Percentiles rank a stretch among this genome's conserved stretches.
Evolutionary conservation across 2,329 filamentous ascomycete genomes (phyloP).

Genomic region (Nemania serpens): DNA sequence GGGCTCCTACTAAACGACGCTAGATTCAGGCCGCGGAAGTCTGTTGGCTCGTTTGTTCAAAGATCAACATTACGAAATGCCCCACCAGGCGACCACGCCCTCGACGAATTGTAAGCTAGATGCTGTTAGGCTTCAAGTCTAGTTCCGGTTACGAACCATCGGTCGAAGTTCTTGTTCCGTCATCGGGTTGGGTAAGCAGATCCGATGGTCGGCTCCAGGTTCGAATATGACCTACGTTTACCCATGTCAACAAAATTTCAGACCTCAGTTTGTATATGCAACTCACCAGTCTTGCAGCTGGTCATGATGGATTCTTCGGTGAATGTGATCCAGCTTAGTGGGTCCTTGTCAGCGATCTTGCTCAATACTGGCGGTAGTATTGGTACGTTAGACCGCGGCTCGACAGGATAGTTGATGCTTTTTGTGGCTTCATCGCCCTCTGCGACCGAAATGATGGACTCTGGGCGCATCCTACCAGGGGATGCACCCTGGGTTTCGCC

Average conservation of each 20-base stretch:
- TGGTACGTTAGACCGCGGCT: constrained; percentile 81
- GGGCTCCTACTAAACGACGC: background rate
- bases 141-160: background rate
- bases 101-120: background rate
- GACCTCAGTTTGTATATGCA: background rate
- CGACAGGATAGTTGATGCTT: constrained; percentile 76
- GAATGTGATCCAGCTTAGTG: constrained; percentile 89
- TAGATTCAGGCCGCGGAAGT: background rate
- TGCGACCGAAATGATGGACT: constrained; percentile 65
- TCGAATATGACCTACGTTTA: constrained; percentile 45
- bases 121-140: background rate
- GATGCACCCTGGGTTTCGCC: constrained; percentile 65
- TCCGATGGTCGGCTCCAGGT: constrained; percentile 51
- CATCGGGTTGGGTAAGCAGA: constrained; percentile 37
- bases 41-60: background rate
- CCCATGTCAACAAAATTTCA: constrained; percentile 9
- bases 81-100: background rate
- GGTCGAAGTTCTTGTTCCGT: background rate
- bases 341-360: constrained; percentile 84
- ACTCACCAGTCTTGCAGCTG: constrained; percentile 83
- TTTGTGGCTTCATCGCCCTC: constrained; percentile 57
- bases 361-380: constrained; percentile 90
- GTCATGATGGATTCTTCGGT: constrained; percentile 92
- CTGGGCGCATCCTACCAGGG: constrained; percentile 67
- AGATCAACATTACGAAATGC: background rate